Evolutionary conservation across 2,329 filamentous ascomycete genomes (phyloP), one percentile per base, ranked within the genome.

Genomic region (Escovopsis sp.): DNA sequence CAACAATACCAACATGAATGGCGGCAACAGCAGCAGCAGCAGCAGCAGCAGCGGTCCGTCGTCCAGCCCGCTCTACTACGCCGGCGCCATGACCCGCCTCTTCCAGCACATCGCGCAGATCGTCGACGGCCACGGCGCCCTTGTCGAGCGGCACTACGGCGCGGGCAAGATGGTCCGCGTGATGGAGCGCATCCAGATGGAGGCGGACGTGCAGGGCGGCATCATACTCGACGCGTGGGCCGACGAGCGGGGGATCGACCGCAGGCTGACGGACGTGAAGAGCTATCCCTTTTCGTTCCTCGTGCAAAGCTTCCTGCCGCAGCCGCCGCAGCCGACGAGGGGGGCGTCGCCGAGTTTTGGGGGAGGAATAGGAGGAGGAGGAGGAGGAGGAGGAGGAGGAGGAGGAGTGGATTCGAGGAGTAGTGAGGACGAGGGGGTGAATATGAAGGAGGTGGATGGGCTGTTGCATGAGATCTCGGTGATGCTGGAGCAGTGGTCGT

Each of bases 71-170:
- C 21, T 25, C 21, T 94, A 94, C 63, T 96, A 94, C 53, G 87
- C 82, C 29, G 88, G 81, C 55, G 79, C 84, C 2, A 63, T 98
- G 42, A 94, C 87, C 4, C 87, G 84, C 52, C 61, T 98, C 32
- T 98, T 98, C 53, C 88, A 96, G 56, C 88, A 98, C 57, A 94
- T 98, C 54, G 88, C 90, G 2, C 84, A 93, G 53, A 94, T 98
- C 44, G 78, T 98, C 16, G 88, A 96, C 49, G 79, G 82, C 2
- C 90, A 98, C 52, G 85, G 88, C 23, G 76, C 76, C 1, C 66
- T 98, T 8, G 88, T 98, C 1, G 87, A 96, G 61, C 76, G 84
- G 32, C 90, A 98, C 56, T 98, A 98, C 52, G 90, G 90, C 1
- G 61, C 71, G 13, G 85, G 88, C 27, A 90, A 86, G 63, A 98